Conservation (phyloP, 2,329 filamentous ascomycete genomes). For the Fusarium subglutinans region DNA sequence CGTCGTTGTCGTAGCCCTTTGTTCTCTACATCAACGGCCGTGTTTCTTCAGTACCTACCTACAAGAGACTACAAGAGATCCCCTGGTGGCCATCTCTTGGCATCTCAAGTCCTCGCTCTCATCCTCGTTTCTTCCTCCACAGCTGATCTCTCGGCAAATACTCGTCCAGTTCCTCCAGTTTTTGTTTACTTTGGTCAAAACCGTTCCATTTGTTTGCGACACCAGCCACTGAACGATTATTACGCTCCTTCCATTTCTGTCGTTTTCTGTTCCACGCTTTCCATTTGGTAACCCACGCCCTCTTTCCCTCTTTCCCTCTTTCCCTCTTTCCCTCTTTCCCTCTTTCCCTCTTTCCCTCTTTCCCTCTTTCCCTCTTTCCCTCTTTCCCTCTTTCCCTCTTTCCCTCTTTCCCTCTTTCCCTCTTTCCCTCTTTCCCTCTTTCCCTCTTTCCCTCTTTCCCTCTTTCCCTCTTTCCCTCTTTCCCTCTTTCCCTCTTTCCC, state of each 20-base stretch:
- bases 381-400: slow-evolving; percentile 1
- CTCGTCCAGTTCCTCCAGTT: neutral
- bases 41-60: neutral
- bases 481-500: neutral
- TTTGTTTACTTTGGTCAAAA: neutral
- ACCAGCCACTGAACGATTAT: neutral
- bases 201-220: neutral
- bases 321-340: neutral
- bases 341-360: neutral
- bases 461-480: neutral
- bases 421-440: slow-evolving; percentile 1
- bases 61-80: slow-evolving; percentile 24
- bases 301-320: slow-evolving; percentile 1
- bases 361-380: neutral
- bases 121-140: slow-evolving; percentile 16
- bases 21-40: neutral
- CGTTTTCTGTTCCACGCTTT: slow-evolving; percentile 11
- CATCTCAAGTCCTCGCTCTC: slow-evolving; percentile 16
- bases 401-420: neutral
- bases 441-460: neutral
- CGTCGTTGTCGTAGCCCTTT: neutral
- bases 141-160: slow-evolving; percentile 8
- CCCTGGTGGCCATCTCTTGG: slow-evolving; percentile 35
- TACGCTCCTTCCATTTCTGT: slow-evolving; percentile 20
- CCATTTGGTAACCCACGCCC: neutral